Evolutionary conservation across 2,329 filamentous ascomycete species (phyloP), one percentile per base, ranked within the genome.

Genomic region (Alternaria novae-zelandiae): DNA sequence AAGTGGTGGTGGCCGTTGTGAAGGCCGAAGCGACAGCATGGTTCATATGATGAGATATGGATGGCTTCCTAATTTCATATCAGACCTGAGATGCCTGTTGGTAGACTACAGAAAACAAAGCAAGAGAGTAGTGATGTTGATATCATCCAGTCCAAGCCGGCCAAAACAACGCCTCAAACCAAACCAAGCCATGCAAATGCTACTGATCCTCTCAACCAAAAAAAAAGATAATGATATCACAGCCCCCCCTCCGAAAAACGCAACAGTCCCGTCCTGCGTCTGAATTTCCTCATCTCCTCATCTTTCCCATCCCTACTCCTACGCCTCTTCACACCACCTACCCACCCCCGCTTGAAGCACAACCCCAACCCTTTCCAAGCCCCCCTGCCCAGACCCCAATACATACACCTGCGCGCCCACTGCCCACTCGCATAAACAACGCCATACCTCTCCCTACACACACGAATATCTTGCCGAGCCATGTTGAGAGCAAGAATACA

Each of bases 101-200:
- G n/a, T 12, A 41, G n/a, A 23, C 13, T 36, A 21, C 32, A 20
- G 3, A 41, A 15, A 30, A 21, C 13, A 12, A 25, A 41, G 30
- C 41, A 46, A 56, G 43, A 43, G 51, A 60, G 51, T 49, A 49
- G 58, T 49, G 30, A 41, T 57, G 44, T 57, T 13, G 11, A 32
- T 36, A 26, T 28, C 26, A 10, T 28, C 26, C 25, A 26, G 25
- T 26, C 25, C 26, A 28, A 28, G 10, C 26, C 26, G 10, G 10
- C 26, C 10, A 28, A 28, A 28, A 28, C 10, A 28, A 28, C 26
- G 26, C 26, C 26, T 28, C 9, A 26, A 26, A 26, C 26, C 25
- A 26, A 26, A 9, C 25, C 10, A 10, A 30, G 28, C 28, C 4
- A 30, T 30, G 28, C 28, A 30, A 30, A 30, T 30, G 28, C 28